Base-by-base conservation (phyloP, 2,329 filamentous ascomycete genomes). In the Hypoxylon sp. region DNA sequence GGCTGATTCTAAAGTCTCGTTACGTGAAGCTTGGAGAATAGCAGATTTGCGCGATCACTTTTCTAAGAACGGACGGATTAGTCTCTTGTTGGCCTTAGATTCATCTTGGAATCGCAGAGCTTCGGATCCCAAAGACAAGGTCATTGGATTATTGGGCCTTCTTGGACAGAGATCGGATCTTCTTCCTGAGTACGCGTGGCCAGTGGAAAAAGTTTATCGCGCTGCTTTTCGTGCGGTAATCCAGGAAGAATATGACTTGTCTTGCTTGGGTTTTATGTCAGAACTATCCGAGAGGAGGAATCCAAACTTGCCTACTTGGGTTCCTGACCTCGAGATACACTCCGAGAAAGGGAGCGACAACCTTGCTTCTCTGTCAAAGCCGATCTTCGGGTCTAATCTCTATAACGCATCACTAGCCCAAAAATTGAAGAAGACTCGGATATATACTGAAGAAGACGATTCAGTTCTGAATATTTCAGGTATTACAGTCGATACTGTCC, bases 81-180 rank as follows among this genome's bases (percentile, higher is more conserved):
- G 39, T 19, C 39, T 42, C 39, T n/a, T 42, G n/a, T 19, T 42
- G 19, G 39, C 39, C 39, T 42, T 42, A 19, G 39, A 42, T n/a
- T 42, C 39, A 19, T 42, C 39, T 17, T 42, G 39, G 39, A 42
- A 42, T n/a, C 39, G 39, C 11, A 42, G 7, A 42, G 39, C 39
- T n/a, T 42, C 39, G n/a, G 39, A 42, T 42, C n/a, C 39, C n/a
- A 42, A 42, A 19, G 39, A 42, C 17, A 42, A 42, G 7, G 39
- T 42, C 39, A 42, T 42, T 17, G 39, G 39, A 17, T 8, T 42
- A 42, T 19, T 42, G 39, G 39, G 39, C 39, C 39, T 42, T 2
- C n/a, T 42, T 10, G 39, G 39, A 42, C 39, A 42, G 39, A 42
- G 39, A n/a, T 42, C 39, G 39, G 39, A 42, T 42, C 15, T 42